Evolutionary conservation across 2,329 filamentous ascomycete genomes (phyloP).

Genomic region (Aureobasidium sp.): DNA sequence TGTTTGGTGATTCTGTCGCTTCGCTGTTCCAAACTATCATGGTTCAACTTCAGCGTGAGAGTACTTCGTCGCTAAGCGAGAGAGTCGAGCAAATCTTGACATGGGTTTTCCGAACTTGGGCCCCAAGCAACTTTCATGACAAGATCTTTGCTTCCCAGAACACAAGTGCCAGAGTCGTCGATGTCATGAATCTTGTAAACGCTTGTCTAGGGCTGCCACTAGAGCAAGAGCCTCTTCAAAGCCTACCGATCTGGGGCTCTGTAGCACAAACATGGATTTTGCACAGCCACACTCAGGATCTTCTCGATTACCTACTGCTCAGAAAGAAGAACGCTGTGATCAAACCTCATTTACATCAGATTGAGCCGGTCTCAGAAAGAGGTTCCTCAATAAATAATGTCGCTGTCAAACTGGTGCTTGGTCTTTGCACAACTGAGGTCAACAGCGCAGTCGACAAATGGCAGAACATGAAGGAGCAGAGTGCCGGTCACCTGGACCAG

Average conservation of each 20-base stretch:
- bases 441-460: background rate
- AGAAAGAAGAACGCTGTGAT: background rate
- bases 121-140: slow-evolving; percentile 58
- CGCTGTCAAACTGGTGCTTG: background rate
- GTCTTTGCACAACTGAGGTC: slow-evolving; percentile 3
- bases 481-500: slow-evolving; percentile 28
- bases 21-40: slow-evolving; percentile 63
- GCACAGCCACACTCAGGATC: slow-evolving; percentile 29
- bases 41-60: slow-evolving; percentile 55
- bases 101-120: slow-evolving; percentile 80
- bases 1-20: slow-evolving; percentile 71
- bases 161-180: slow-evolving; percentile 53
- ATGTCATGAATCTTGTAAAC: slow-evolving; percentile 61
- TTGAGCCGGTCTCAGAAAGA: background rate
- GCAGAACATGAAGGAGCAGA: slow-evolving; percentile 2
- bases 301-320: slow-evolving; percentile 44
- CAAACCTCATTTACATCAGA: background rate
- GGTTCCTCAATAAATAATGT: background rate
- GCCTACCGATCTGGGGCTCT: slow-evolving; percentile 29
- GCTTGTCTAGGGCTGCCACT: slow-evolving; percentile 52
- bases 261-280: slow-evolving; percentile 38
- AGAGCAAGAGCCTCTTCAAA: slow-evolving; percentile 19
- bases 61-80: slow-evolving; percentile 58
- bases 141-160: slow-evolving; percentile 56
- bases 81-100: slow-evolving; percentile 64